Evolutionary conservation across 164 flowering plant species (phyloP).

Genomic region (Aristolochia contorta): DNA sequence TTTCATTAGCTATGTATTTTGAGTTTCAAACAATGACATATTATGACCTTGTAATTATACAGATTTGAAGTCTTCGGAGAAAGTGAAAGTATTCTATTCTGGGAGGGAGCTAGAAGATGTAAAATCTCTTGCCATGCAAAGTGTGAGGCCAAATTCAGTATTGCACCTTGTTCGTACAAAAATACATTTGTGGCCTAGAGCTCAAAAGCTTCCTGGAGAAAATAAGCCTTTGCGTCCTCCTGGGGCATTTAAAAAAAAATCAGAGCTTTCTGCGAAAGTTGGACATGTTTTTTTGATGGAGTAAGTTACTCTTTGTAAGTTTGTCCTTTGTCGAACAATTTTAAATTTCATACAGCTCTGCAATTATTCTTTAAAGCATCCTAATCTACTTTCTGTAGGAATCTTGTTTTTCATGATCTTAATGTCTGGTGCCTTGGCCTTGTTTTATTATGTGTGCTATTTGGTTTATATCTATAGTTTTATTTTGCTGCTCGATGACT

Average conservation of each 20-base stretch:
- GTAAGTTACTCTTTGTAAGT: slow-evolving; percentile 38
- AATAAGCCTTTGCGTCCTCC: slow-evolving; percentile 94
- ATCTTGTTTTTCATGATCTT: too few species aligned
- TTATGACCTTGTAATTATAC: background rate
- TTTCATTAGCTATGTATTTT: too few species aligned
- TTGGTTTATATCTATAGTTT: too few species aligned
- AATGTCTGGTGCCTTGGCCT: too few species aligned
- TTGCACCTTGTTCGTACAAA: slow-evolving; percentile 89
- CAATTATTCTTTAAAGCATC: too few species aligned
- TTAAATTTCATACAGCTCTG: background rate
- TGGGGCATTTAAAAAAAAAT: slow-evolving; percentile 95
- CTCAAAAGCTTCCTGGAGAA: slow-evolving; percentile 91
- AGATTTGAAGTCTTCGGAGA: slow-evolving; percentile 79
- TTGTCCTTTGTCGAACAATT: too few species aligned
- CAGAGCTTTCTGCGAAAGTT: slow-evolving; percentile 91
- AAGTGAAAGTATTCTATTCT: slow-evolving; percentile 58
- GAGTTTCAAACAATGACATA: too few species aligned
- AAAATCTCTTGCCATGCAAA: slow-evolving; percentile 59
- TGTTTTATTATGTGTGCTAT: too few species aligned
- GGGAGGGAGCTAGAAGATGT: slow-evolving; percentile 84
- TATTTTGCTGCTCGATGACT: too few species aligned
- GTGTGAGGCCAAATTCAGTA: slow-evolving; percentile 81
- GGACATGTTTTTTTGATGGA: slow-evolving; percentile 97
- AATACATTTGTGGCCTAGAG: slow-evolving; percentile 70
- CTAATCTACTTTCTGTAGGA: too few species aligned